Evolutionary conservation across 139 green algal species (phyloP), one percentile per base, ranked within the genome.

Genomic region (Mychonastes homosphaera): DNA sequence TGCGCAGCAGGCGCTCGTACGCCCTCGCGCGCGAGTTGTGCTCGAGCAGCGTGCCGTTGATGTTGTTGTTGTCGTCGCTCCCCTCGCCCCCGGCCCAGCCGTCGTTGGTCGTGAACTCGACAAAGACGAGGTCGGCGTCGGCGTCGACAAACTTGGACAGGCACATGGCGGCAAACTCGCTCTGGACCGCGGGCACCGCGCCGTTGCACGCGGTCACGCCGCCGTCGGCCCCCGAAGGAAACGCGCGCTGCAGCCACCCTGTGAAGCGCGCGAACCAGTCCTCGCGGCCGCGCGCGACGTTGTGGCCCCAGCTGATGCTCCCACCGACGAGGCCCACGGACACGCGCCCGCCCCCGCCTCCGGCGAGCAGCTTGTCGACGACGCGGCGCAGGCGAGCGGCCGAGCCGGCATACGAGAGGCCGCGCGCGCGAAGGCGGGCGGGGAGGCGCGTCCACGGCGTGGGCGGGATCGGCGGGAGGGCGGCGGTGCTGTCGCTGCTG

Each of bases 101-200:
- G 23, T 67, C 61, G 44, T 67, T 67, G 12, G 61, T 51, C 19
- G 61, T 67, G 51, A 67, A 67, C 61, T 67, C 61, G n/a, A 67
- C 61, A 32, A 67, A 67, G 6, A 67, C 61, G 4, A 67, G 61
- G 51, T 67, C 61, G 8, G 50, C 38, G 3, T 50, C 61, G 16
- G 48, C 30, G 30, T 67, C 40, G n/a, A 67, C 30, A 39, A 61
- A 67, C 28, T 59, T 59, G 18, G 53, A 38, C 10, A 67, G 61
- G 61, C 61, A 67, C 12, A 67, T 30, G 21, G 15, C 33, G 40
- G 50, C 58, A 39, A 60, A 75, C 35, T 68, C 58, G 8, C 43
- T 64, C 15, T 49, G 53, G 3, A 58, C 63, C 18, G 43, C 64
- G 2, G 64, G 70, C 36, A 73, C 64, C 0, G 58, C 63, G 19